phyloP scores from a whole-genome alignment of 179 eudicot species.

The Nepenthes alata region DNA sequence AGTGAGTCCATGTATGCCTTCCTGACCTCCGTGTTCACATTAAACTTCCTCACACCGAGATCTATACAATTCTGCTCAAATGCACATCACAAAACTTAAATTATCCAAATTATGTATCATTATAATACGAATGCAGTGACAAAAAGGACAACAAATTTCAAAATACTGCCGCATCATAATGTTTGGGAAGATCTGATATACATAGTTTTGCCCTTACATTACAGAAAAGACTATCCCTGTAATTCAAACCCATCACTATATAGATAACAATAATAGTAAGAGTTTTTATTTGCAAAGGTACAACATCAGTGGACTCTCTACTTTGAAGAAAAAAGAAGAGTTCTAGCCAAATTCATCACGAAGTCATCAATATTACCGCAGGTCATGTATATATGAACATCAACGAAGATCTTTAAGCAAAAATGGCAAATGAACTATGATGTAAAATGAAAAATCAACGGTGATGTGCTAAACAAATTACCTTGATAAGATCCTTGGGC shows the following conservation, averaged over 20 bases:
- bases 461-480: constrained; percentile 7
- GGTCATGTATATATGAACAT: neutral
- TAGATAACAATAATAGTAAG: no score
- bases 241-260: no score
- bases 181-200: no score
- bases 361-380: no score
- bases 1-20: constrained; percentile 85
- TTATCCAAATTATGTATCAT: neutral
- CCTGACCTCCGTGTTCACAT: constrained; percentile 89
- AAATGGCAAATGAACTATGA: neutral
- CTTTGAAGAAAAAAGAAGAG: no score
- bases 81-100: neutral
- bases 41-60: constrained; percentile 87
- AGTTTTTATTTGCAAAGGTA: no score
- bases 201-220: no score
- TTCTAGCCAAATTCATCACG: no score
- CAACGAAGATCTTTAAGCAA: neutral
- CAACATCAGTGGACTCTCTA: no score
- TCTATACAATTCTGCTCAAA: constrained; percentile 62
- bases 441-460: neutral
- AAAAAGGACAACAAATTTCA: no score
- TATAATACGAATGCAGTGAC: neutral
- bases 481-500: constrained; percentile 66
- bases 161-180: no score
- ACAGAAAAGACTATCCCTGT: no score